Percentiles rank a stretch among this genome's conserved stretches.
Conservation (phyloP, 371 early-diverging fungal species). For the Mucor piriformis region DNA sequence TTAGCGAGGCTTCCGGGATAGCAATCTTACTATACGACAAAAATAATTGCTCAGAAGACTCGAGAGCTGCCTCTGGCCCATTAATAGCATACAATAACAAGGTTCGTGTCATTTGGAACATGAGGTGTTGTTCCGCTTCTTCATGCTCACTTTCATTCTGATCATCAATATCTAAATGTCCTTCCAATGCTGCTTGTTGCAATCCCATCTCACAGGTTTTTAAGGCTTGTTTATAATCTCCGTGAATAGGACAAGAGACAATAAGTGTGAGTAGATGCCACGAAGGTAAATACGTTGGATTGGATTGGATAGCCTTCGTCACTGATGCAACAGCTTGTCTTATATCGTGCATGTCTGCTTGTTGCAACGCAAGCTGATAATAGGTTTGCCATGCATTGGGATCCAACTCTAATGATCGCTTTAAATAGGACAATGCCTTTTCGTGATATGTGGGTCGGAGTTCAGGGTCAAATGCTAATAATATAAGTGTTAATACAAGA, state of each 20-base stretch:
- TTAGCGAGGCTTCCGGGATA: slow-evolving; percentile 18
- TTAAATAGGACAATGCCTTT: slow-evolving; percentile 65
- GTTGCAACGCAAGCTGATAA: slow-evolving; percentile 82
- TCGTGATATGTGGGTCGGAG: slow-evolving; percentile 69
- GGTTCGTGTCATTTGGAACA: slow-evolving; percentile 64
- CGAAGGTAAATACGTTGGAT: slow-evolving; percentile 68
- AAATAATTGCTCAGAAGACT: slow-evolving; percentile 63
- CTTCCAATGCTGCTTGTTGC: slow-evolving; percentile 41
- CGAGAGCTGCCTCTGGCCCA: slow-evolving; percentile 60
- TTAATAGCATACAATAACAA: slow-evolving; percentile 50
- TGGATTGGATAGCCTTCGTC: slow-evolving; percentile 64
- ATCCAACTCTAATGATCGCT: slow-evolving; percentile 53
- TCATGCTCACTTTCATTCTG: slow-evolving; percentile 22
- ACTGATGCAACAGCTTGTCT: slow-evolving; percentile 66
- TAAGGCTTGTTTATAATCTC: slow-evolving; percentile 58
- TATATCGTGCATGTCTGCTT: slow-evolving; percentile 81
- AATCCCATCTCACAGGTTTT: slow-evolving; percentile 77
- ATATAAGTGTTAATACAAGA: no score
- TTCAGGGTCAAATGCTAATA: slow-evolving; percentile 63
- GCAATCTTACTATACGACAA: slow-evolving; percentile 63
- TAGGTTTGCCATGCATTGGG: slow-evolving; percentile 59
- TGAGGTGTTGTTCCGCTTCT: slow-evolving; percentile 60
- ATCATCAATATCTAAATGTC: not conserved
- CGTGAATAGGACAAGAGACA: slow-evolving; percentile 60
- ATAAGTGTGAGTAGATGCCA: slow-evolving; percentile 89